These are phyloP conservation scores for Pichia californica DNA, from an alignment of 805 yeast genomes.

Conservation along the genomic window DNA sequence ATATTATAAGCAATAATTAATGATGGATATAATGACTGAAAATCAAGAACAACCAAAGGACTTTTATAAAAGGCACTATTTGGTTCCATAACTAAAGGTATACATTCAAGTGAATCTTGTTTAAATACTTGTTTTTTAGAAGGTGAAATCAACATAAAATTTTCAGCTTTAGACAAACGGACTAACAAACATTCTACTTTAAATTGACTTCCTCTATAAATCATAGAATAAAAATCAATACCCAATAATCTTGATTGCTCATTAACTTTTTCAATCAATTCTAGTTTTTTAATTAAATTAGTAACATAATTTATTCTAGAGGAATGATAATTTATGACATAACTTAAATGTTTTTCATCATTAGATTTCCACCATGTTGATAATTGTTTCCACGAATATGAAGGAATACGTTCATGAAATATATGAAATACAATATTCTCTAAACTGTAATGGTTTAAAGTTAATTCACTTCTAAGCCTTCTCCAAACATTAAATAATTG, in stretches of 20 bases:
- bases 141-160: slow-evolving; percentile 69
- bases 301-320: slow-evolving; percentile 39
- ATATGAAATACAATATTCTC: slow-evolving; percentile 71
- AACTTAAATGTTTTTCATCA: slow-evolving; percentile 20
- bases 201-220: slow-evolving; percentile 88
- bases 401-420: slow-evolving; percentile 64
- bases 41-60: slow-evolving; percentile 86
- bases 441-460: slow-evolving; percentile 59
- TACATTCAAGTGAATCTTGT: slow-evolving; percentile 79
- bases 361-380: slow-evolving; percentile 37
- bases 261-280: slow-evolving; percentile 59
- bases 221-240: slow-evolving; percentile 80
- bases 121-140: slow-evolving; percentile 71
- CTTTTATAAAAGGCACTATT: slow-evolving; percentile 76
- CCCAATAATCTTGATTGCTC: slow-evolving; percentile 87
- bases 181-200: slow-evolving; percentile 83
- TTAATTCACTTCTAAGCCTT: slow-evolving; percentile 53
- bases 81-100: slow-evolving; percentile 93
- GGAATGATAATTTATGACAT: slow-evolving; percentile 41
- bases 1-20: slow-evolving; percentile 86
- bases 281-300: slow-evolving; percentile 51
- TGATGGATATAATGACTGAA: slow-evolving; percentile 92
- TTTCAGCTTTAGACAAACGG: slow-evolving; percentile 72
- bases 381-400: slow-evolving; percentile 42
- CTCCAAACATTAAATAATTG: slow-evolving; percentile 87